phyloP scores from a whole-genome alignment of 495 filamentous ascomycete species.

The Tuber magnatum region DNA sequence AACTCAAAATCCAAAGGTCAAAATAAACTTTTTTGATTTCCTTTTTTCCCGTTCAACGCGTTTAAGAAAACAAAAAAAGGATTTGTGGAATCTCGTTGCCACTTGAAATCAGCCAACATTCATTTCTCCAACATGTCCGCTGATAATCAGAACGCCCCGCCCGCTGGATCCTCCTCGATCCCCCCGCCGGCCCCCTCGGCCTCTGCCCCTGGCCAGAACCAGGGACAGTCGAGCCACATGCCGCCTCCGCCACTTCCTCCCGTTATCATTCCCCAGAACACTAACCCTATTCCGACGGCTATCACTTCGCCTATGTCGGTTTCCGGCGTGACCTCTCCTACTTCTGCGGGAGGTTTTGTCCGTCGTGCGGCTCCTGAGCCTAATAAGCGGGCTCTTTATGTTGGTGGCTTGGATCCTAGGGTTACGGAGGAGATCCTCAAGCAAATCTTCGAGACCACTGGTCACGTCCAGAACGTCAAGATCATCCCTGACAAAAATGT shows the following conservation, averaged over 20 bases:
- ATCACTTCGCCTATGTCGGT: constrained; percentile 79
- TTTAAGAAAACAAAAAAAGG: constrained; percentile 16
- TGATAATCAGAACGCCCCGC: constrained; percentile 36
- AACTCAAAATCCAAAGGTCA: constrained; percentile 3
- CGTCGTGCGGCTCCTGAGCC: constrained; percentile 94
- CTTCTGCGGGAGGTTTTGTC: constrained; percentile 68
- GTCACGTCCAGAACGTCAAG: constrained; percentile 97
- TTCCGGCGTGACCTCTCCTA: constrained; percentile 69
- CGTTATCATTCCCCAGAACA: constrained; percentile 90
- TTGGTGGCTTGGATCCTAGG: constrained; percentile 87
- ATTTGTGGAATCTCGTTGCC: constrained; percentile 26
- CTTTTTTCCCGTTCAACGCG: constrained; percentile 17
- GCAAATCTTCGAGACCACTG: constrained; percentile 98
- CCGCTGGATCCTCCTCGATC: constrained; percentile 3
- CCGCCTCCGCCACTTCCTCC: constrained; percentile 84
- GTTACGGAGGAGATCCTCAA: constrained; percentile 95
- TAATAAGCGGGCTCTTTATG: constrained; percentile 96
- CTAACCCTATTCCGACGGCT: constrained; percentile 87
- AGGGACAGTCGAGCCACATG: constrained; percentile 57
- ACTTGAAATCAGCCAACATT: constrained; percentile 32
- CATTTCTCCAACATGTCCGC: constrained; percentile 40
- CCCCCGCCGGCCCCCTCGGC: not conserved
- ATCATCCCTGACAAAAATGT: constrained; percentile 77
- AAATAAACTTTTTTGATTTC: constrained; percentile 39
- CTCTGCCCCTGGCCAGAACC: constrained; percentile 27